Evolutionary conservation across 768 basidiomycete species (phyloP), one percentile per base, ranked within the genome.

Genomic region (Suillus cothurnatus): DNA sequence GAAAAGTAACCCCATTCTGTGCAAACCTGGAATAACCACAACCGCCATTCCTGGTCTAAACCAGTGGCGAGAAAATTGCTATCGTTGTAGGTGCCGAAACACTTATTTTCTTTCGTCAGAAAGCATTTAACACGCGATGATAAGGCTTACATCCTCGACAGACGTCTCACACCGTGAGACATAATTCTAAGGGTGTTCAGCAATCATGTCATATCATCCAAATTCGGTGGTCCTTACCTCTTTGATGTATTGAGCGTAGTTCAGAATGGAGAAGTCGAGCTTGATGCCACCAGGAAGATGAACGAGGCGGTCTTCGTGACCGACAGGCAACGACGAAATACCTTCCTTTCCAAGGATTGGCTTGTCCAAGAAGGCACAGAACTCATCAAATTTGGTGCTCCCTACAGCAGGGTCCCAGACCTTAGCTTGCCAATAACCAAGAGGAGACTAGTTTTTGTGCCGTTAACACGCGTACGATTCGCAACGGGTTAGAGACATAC

Each of bases 1-100:
- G 83, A 88, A 74, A 97, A 95, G 76, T 94, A 99, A 2, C 95
- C 97, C 97, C 97, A 98, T 71, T 97, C 86, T 0, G 93, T 95
- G 80, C 94, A 95, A 61, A 94, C 92, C 78, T 94, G 95, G 84
- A 94, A 97, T 6, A 81, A 69, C 96, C 96, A 98, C 15, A 90
- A 78, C 49, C 94, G 84, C 96, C 96, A 98, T 6, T 83, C 84
- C 70, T 93, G 85, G 64, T 86, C 82, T 9, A 94, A 74, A 14
- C 83, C 84, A 1, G 84, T 87, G 15, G 82, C 80, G 68, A 83
- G 82, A 76, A 85, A 97, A 69, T 87, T 81, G 5, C 80, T 71
- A 68, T 90, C 90, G 64, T 96, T 80, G 67, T 82, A 89, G 0
- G 94, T 92, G 6, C 95, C 94, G 71, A 96, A 97, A 77, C 96